These are phyloP conservation scores for Berkeleyomyces rouxiae DNA, from an alignment of 2,329 filamentous ascomycete genomes.

Conservation along the genomic window DNA sequence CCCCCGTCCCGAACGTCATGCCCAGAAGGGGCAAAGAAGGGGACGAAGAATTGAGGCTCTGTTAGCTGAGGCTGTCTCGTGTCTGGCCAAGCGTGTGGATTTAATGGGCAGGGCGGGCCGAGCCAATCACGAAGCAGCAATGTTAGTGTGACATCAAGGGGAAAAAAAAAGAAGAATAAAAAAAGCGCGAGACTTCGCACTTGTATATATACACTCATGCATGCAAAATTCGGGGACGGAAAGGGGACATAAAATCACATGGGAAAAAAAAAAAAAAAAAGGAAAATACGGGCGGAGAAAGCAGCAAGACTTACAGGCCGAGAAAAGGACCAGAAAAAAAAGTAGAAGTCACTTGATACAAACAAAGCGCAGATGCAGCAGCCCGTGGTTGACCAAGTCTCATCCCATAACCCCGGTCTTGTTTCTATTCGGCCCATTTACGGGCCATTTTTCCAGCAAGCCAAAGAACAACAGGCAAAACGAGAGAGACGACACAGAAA, in stretches of 20 bases:
- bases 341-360: background rate
- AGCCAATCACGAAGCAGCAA: background rate
- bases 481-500: background rate
- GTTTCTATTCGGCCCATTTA: conserved; percentile 15
- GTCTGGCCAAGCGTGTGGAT: background rate
- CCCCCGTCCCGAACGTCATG: background rate
- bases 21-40: background rate
- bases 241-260: background rate
- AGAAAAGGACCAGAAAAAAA: background rate
- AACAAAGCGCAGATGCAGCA: background rate
- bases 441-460: background rate
- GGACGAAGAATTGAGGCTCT: background rate
- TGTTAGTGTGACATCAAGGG: background rate
- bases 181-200: background rate
- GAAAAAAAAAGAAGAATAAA: background rate
- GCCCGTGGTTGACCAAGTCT: background rate
- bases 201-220: background rate
- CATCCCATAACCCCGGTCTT: background rate
- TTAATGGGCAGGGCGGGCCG: background rate
- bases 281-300: background rate
- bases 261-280: background rate
- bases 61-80: background rate
- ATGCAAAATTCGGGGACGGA: background rate
- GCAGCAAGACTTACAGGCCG: background rate
- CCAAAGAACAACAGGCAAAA: background rate